Evolutionary conservation across 306 rosid genomes (phyloP).

Genomic region (Pterocarpus santalinus): DNA sequence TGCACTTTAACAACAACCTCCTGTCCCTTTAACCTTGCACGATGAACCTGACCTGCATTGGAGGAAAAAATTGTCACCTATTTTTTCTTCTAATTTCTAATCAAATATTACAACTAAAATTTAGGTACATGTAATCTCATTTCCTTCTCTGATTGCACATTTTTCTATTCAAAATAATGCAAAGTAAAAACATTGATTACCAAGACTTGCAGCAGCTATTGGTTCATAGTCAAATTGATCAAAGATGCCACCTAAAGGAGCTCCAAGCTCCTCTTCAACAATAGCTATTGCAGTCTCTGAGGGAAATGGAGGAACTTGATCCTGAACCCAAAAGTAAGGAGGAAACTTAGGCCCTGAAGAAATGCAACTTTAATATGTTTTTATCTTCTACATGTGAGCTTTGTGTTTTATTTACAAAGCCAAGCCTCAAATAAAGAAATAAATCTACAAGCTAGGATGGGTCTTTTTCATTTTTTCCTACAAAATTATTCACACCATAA

Average conservation of each 20-base stretch:
- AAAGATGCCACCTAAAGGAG: slow-evolving; percentile 70
- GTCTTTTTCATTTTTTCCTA: neutral
- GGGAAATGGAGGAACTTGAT: slow-evolving; percentile 99
- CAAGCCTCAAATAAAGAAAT: slow-evolving; percentile 22
- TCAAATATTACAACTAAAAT: slow-evolving; percentile 36
- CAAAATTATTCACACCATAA: slow-evolving; percentile 26
- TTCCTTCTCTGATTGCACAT: slow-evolving; percentile 33
- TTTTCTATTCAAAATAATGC: slow-evolving; percentile 16
- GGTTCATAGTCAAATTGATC: slow-evolving; percentile 94
- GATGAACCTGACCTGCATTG: slow-evolving; percentile 97
- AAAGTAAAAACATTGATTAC: slow-evolving; percentile 60
- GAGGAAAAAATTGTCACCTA: slow-evolving; percentile 27
- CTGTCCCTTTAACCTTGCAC: slow-evolving; percentile 85
- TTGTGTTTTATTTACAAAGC: slow-evolving; percentile 3
- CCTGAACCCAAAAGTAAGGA: slow-evolving; percentile 62
- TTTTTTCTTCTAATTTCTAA: slow-evolving; percentile 38
- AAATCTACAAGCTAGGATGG: neutral
- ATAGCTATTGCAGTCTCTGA: slow-evolving; percentile 86
- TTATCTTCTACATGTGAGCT: neutral
- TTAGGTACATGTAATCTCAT: slow-evolving; percentile 17
- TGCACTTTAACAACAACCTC: slow-evolving; percentile 96
- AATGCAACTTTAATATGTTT: slow-evolving; percentile 32
- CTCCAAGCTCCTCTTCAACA: slow-evolving; percentile 94
- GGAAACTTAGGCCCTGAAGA: slow-evolving; percentile 45
- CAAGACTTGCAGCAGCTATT: slow-evolving; percentile 99